These are phyloP conservation scores for Geotrichum carabidarum DNA, from an alignment of 1,139 yeast species.

Conservation along the genomic window DNA sequence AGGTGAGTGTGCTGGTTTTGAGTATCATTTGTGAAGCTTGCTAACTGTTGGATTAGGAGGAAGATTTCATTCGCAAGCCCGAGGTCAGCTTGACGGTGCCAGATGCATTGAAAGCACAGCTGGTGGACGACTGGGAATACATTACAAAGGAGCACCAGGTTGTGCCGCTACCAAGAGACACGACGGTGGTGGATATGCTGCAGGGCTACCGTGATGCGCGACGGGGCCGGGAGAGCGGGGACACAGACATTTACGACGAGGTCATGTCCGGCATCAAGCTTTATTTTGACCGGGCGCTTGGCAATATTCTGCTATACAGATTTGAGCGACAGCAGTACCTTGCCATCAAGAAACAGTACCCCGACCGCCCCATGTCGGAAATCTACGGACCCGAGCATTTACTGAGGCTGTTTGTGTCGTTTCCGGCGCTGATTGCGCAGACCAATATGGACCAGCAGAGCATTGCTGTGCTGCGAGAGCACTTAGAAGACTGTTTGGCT, in stretches of 20 bases:
- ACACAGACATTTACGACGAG: slow-evolving; percentile 54
- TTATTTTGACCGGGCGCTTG: slow-evolving; percentile 75
- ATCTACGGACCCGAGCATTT: slow-evolving; percentile 77
- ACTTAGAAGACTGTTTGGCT: slow-evolving; percentile 50
- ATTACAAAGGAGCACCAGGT: slow-evolving; percentile 71
- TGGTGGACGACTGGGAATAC: slow-evolving; percentile 92
- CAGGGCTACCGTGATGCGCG: slow-evolving; percentile 40
- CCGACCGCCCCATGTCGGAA: slow-evolving; percentile 40
- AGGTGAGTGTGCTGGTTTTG: slow-evolving; percentile 5
- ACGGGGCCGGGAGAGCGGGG: neutral
- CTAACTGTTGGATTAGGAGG: slow-evolving; percentile 28
- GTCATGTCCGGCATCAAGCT: slow-evolving; percentile 60
- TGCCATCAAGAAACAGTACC: slow-evolving; percentile 45
- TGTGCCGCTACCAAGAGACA: slow-evolving; percentile 54
- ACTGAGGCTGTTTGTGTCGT: slow-evolving; percentile 62
- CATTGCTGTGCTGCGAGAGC: slow-evolving; percentile 50
- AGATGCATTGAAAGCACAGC: slow-evolving; percentile 56
- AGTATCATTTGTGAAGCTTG: neutral
- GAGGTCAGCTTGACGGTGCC: slow-evolving; percentile 58
- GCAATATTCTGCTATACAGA: slow-evolving; percentile 69
- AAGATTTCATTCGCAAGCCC: slow-evolving; percentile 41
- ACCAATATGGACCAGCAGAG: slow-evolving; percentile 79
- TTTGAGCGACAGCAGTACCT: slow-evolving; percentile 80
- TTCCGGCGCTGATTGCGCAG: slow-evolving; percentile 76
- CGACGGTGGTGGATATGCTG: slow-evolving; percentile 51